Evolutionary conservation across 2,329 filamentous ascomycete species (phyloP).

Genomic region (Phaeosphaeriaceae sp.): DNA sequence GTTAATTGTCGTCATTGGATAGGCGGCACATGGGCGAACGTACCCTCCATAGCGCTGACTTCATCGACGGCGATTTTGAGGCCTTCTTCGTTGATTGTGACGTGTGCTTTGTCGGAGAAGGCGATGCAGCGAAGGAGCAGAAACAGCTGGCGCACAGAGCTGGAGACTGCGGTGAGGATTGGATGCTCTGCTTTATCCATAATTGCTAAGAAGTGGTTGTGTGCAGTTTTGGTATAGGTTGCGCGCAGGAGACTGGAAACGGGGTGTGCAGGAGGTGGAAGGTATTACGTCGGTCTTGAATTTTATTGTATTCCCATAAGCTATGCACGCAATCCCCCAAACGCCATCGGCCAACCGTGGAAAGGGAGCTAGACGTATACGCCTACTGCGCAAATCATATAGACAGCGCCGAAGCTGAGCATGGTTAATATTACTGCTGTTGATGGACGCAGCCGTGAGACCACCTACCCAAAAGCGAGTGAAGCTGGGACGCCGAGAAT

Average conservation of each 20-base stretch:
- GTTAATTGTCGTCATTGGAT: constrained; percentile 10
- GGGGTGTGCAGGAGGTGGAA: constrained; percentile 10
- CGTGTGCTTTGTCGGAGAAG: constrained; percentile 64
- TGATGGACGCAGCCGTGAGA: not conserved
- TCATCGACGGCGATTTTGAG: constrained; percentile 89
- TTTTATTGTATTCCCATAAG: constrained; percentile 50
- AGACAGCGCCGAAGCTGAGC: constrained; percentile 87
- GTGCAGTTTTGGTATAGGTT: constrained; percentile 2
- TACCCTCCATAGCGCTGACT: constrained; percentile 89
- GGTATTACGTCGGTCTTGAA: constrained; percentile 26
- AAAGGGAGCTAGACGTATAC: constrained; percentile 81
- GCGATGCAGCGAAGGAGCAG: constrained; percentile 68
- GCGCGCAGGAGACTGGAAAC: constrained; percentile 2
- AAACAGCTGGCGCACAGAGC: constrained; percentile 77
- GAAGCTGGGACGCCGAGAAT: constrained; percentile 86
- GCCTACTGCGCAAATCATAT: constrained; percentile 98
- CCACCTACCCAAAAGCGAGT: constrained; percentile 81
- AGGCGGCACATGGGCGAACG: not conserved
- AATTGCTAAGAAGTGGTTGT: constrained; percentile 13
- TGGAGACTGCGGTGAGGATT: constrained; percentile 76
- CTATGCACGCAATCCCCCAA: constrained; percentile 38
- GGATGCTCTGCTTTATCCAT: constrained; percentile 52
- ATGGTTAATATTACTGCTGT: not conserved
- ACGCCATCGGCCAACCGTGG: constrained; percentile 37
- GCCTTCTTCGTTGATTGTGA: constrained; percentile 84